These are phyloP conservation scores for Oryza punctata DNA, from an alignment of 176 grass and related monocot genomes.

Conservation along the genomic window DNA sequence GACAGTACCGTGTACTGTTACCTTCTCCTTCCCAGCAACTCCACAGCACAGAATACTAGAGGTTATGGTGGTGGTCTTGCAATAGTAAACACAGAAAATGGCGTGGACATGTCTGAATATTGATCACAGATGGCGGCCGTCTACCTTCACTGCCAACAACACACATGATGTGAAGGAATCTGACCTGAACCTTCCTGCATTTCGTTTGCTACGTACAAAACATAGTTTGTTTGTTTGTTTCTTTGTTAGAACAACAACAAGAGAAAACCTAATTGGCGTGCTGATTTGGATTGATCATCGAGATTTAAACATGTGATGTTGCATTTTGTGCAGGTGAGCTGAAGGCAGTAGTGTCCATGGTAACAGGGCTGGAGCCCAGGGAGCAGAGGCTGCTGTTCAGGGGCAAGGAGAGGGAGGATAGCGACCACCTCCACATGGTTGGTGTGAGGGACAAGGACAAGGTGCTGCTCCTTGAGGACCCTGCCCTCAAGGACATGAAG, in stretches of 20 bases:
- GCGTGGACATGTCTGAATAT: conserved; percentile 31
- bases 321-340: conserved; percentile 61
- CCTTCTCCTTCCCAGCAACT: conserved; percentile 7
- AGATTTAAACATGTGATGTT: not conserved
- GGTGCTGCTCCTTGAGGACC: conserved; percentile 83
- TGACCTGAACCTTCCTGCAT: conserved; percentile 27
- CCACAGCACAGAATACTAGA: not conserved
- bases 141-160: conserved; percentile 16
- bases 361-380: conserved; percentile 67
- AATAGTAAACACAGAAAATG: conserved; percentile 29
- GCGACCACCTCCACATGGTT: conserved; percentile 88
- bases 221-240: not conserved
- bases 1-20: not conserved
- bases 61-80: not conserved
- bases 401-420: conserved; percentile 91
- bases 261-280: not conserved
- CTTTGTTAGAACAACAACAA: not conserved
- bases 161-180: conserved; percentile 20
- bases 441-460: conserved; percentile 90
- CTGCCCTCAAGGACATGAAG: conserved; percentile 81
- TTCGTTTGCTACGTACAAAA: conserved; percentile 4
- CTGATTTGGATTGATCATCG: not conserved
- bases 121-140: not conserved
- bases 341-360: conserved; percentile 65
- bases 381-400: conserved; percentile 91